phyloP scores from a whole-genome alignment of 768 basidiomycete species.

The Multifurca ochricompacta region DNA sequence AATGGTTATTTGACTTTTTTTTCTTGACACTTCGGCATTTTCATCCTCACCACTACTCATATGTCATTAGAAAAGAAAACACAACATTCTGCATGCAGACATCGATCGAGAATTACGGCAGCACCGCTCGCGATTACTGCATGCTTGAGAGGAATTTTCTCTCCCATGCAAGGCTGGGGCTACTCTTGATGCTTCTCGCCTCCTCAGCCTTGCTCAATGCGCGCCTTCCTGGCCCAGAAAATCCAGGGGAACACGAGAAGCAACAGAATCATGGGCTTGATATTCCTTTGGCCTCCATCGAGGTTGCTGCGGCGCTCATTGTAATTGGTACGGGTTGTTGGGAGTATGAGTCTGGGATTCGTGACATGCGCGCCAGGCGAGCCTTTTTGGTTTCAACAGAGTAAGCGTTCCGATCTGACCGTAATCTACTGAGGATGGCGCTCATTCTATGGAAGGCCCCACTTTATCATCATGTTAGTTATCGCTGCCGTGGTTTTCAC shows the following conservation, averaged over 20 bases:
- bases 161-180: conserved; percentile 57
- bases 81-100: conserved; percentile 22
- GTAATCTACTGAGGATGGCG: not conserved
- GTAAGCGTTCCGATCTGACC: conserved; percentile 31
- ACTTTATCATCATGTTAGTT: conserved; percentile 24
- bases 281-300: conserved; percentile 45
- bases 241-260: conserved; percentile 18
- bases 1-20: not conserved
- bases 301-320: conserved; percentile 45
- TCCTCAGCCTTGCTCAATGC: conserved; percentile 55
- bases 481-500: conserved; percentile 10
- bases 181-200: conserved; percentile 55
- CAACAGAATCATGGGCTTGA: conserved; percentile 27
- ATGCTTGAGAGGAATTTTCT: conserved; percentile 75
- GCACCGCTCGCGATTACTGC: conserved; percentile 65
- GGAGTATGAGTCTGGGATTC: conserved; percentile 56
- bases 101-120: conserved; percentile 23
- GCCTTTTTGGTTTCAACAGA: conserved; percentile 54
- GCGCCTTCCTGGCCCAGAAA: conserved; percentile 37
- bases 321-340: conserved; percentile 51
- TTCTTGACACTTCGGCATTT: no score
- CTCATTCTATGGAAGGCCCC: conserved; percentile 21
- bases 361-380: conserved; percentile 47
- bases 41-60: no score
- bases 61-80: no score